These are phyloP conservation scores for Leishmania arabica DNA, from an alignment of 208 protist species.

Conservation along the genomic window DNA sequence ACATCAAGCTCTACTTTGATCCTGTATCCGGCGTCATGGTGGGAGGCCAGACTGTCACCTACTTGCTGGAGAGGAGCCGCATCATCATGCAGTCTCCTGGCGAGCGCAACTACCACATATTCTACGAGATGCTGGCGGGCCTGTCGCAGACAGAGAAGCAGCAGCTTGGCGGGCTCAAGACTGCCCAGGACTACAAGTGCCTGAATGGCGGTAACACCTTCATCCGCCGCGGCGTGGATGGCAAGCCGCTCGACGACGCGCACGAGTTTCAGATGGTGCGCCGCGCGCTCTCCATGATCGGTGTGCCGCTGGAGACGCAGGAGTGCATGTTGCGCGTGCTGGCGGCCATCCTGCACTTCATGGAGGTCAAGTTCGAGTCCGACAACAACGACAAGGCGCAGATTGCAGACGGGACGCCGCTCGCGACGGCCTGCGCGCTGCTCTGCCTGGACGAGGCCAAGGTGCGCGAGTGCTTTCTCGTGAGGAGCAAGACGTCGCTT, in stretches of 20 bases:
- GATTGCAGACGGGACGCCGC: constrained; percentile 42
- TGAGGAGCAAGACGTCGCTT: constrained; percentile 75
- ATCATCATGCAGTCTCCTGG: constrained; percentile 88
- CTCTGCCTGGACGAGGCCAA: constrained; percentile 62
- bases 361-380: constrained; percentile 87
- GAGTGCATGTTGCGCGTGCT: constrained; percentile 90
- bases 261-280: constrained; percentile 81
- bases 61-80: constrained; percentile 95
- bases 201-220: constrained; percentile 87
- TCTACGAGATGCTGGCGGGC: constrained; percentile 95
- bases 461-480: constrained; percentile 74
- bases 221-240: constrained; percentile 77
- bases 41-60: constrained; percentile 86
- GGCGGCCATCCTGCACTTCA: constrained; percentile 90
- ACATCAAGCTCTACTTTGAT: constrained; percentile 95
- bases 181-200: constrained; percentile 82
- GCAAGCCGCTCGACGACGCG: constrained; percentile 88
- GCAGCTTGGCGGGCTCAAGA: constrained; percentile 71
- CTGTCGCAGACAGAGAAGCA: constrained; percentile 67
- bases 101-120: constrained; percentile 97
- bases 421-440: constrained; percentile 59
- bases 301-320: constrained; percentile 52
- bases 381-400: constrained; percentile 84
- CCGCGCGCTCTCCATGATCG: constrained; percentile 75
- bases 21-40: constrained; percentile 76